These are phyloP conservation scores for Exophiala spinifera DNA, from an alignment of 2,329 filamentous ascomycete genomes.

Conservation along the genomic window DNA sequence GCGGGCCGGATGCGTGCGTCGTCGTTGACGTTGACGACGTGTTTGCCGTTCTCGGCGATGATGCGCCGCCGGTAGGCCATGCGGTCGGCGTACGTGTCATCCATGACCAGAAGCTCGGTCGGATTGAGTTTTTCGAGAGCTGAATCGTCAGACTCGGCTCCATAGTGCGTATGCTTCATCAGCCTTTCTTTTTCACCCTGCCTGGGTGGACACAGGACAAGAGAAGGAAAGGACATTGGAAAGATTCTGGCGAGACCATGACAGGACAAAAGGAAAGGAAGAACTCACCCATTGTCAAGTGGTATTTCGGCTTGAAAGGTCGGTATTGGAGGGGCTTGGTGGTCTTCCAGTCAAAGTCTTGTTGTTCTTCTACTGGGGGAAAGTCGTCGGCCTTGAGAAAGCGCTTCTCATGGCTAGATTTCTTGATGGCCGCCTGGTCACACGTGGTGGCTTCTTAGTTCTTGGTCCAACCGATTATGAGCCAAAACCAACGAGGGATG, in stretches of 20 bases:
- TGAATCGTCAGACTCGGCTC: conserved; percentile 32
- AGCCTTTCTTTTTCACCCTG: conserved; percentile 10
- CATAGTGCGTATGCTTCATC: conserved; percentile 10
- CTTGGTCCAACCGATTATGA: not conserved
- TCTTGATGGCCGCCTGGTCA: conserved; percentile 14
- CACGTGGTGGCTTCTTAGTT: not conserved
- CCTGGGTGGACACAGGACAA: not conserved
- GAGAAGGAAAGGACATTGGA: not conserved
- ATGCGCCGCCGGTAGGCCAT: conserved; percentile 49
- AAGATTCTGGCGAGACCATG: too few species aligned
- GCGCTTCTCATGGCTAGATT: conserved; percentile 20
- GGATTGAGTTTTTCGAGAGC: conserved; percentile 52
- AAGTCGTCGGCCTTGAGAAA: conserved; percentile 28
- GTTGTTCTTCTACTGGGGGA: conserved; percentile 40
- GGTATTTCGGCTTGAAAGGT: conserved; percentile 60
- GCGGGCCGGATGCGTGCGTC: conserved; percentile 45
- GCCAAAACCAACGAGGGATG: not conserved
- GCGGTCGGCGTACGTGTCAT: conserved; percentile 56
- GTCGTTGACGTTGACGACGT: conserved; percentile 40
- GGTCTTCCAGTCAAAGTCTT: conserved; percentile 50
- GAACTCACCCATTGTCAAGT: conserved; percentile 60
- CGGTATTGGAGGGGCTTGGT: conserved; percentile 54
- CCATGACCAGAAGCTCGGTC: conserved; percentile 57
- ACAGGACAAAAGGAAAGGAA: not conserved
- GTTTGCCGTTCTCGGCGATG: conserved; percentile 43